Conservation (phyloP, 1,284 basidiomycete species). For the Violaceomyces palustris region DNA sequence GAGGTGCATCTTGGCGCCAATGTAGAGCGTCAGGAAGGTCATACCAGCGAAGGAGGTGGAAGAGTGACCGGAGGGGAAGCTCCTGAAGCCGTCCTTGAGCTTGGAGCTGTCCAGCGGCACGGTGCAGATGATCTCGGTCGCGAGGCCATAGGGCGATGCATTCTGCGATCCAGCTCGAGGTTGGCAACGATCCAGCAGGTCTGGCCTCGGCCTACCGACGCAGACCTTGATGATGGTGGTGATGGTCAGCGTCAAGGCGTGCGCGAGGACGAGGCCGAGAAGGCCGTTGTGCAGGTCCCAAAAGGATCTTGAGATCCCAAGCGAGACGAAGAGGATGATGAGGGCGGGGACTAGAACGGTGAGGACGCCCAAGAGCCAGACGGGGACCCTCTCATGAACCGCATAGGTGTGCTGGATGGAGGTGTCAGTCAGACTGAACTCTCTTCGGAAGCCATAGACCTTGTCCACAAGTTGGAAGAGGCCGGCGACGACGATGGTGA, state of each 20-base stretch:
- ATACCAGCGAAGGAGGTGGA: conserved; percentile 89
- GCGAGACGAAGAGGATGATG: conserved; percentile 63
- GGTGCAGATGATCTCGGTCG: conserved; percentile 73
- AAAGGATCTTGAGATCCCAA: conserved; percentile 67
- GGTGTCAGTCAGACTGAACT: conserved; percentile 54
- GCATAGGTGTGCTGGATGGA: conserved; percentile 68
- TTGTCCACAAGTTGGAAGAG: conserved; percentile 64
- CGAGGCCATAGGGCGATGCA: conserved; percentile 62
- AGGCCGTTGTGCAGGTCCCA: conserved; percentile 84
- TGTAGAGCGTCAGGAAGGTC: conserved; percentile 79
- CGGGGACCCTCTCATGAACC: conserved; percentile 76
- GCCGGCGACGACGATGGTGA: conserved; percentile 55
- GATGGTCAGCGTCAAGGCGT: conserved; percentile 70
- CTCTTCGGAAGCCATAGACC: conserved; percentile 73
- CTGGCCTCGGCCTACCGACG: conserved; percentile 75
- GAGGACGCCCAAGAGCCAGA: conserved; percentile 54
- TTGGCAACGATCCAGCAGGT: conserved; percentile 65
- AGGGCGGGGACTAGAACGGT: conserved; percentile 55
- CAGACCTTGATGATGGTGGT: conserved; percentile 75
- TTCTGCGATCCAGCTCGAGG: conserved; percentile 66
- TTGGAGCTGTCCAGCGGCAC: conserved; percentile 9
- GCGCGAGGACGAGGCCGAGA: conserved; percentile 69
- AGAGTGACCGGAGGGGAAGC: conserved; percentile 89
- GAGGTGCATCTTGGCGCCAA: conserved; percentile 72
- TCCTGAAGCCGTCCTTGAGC: conserved; percentile 67